These are phyloP conservation scores for Lentithecium fluviatile DNA, from an alignment of 495 filamentous ascomycete species.

Conservation along the genomic window DNA sequence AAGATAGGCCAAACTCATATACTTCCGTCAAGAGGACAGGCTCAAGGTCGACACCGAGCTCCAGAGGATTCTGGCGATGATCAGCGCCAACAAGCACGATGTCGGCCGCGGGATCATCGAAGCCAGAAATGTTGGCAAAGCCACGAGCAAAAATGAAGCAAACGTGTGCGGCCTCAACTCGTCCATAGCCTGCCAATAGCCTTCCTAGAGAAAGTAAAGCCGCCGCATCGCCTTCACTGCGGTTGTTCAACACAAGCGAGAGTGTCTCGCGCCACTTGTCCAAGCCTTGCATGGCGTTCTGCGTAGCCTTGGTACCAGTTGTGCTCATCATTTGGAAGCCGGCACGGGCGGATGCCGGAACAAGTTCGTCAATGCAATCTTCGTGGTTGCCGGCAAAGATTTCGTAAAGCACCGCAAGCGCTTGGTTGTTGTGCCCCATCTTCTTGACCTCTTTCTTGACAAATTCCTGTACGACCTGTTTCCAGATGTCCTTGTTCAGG, in stretches of 20 bases:
- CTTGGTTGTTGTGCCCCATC: slow-evolving; percentile 70
- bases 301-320: slow-evolving; percentile 58
- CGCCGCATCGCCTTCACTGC: slow-evolving; percentile 72
- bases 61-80: slow-evolving; percentile 62
- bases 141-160: slow-evolving; percentile 66
- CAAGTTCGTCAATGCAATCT: slow-evolving; percentile 92
- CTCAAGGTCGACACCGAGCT: slow-evolving; percentile 75
- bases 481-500: slow-evolving; percentile 67
- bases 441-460: slow-evolving; percentile 87
- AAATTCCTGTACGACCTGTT: slow-evolving; percentile 90
- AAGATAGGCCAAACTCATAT: slow-evolving; percentile 79
- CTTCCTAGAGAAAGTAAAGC: slow-evolving; percentile 78
- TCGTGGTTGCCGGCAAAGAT: slow-evolving; percentile 91
- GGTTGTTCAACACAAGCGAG: slow-evolving; percentile 79
- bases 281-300: slow-evolving; percentile 77
- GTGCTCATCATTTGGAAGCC: slow-evolving; percentile 85
- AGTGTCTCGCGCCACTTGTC: slow-evolving; percentile 93
- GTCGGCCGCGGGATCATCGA: slow-evolving; percentile 75
- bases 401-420: slow-evolving; percentile 85
- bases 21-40: slow-evolving; percentile 85
- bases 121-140: slow-evolving; percentile 68
- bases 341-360: slow-evolving; percentile 88
- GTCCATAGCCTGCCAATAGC: slow-evolving; percentile 80
- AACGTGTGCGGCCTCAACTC: slow-evolving; percentile 86
- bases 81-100: slow-evolving; percentile 84